Conservation (phyloP, 192 early-diverging fungal species). For the Gigaspora rosea region DNA sequence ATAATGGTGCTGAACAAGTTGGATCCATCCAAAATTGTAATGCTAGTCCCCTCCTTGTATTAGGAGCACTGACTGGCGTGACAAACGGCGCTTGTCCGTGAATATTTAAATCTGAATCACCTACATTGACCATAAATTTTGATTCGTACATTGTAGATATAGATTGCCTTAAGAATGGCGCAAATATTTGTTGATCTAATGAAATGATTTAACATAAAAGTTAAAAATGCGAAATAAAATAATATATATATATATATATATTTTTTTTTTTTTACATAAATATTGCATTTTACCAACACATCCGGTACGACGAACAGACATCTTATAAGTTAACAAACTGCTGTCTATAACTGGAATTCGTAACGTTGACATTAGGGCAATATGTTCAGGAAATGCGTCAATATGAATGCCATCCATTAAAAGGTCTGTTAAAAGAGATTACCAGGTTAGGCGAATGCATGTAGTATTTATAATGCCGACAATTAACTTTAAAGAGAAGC, state of each 20-base stretch:
- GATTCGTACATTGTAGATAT: conserved; percentile 58
- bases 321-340: conserved; percentile 52
- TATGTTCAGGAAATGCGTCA: conserved; percentile 19
- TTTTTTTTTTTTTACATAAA: not conserved
- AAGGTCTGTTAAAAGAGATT: conserved; percentile 30
- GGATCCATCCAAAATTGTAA: conserved; percentile 60
- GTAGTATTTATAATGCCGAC: not conserved
- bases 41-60: conserved; percentile 41
- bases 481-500: conserved; percentile 12
- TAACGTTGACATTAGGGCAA: conserved; percentile 42
- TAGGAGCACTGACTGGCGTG: conserved; percentile 21
- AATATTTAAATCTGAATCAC: conserved; percentile 46
- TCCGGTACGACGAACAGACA: conserved; percentile 43
- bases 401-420: conserved; percentile 35
- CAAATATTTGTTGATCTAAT: conserved; percentile 38
- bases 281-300: conserved; percentile 35
- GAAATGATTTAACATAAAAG: not conserved
- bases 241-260: not conserved
- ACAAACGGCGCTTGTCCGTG: conserved; percentile 55
- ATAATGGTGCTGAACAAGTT: conserved; percentile 44
- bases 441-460: not conserved
- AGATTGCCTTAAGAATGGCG: conserved; percentile 56
- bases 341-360: conserved; percentile 54
- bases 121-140: conserved; percentile 53
- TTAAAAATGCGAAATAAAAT: not conserved